Evolutionary conservation across 2,329 filamentous ascomycete species (phyloP).

Genomic region (Neopestalotiopsis sp.): DNA sequence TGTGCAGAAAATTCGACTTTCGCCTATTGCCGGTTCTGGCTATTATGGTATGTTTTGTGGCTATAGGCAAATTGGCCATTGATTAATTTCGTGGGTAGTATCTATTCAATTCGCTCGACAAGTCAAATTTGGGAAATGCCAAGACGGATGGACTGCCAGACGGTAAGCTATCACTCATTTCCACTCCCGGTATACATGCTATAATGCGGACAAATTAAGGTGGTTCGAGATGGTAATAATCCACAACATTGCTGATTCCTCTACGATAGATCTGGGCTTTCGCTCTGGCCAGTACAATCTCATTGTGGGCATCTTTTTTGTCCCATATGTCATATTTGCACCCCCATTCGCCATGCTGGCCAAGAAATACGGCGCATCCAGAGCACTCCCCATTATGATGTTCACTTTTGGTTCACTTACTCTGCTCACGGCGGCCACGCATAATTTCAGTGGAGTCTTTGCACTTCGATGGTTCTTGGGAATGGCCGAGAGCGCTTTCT

Average conservation of each 20-base stretch:
- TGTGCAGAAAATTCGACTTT: slow-evolving; percentile 61
- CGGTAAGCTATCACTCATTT: slow-evolving; percentile 24
- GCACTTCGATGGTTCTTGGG: slow-evolving; percentile 73
- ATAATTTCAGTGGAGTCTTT: slow-evolving; percentile 70
- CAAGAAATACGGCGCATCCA: slow-evolving; percentile 69
- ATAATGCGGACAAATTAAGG: too few relatives aligned
- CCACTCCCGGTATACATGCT: too few relatives aligned
- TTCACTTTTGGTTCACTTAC: slow-evolving; percentile 70
- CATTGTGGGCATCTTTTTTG: slow-evolving; percentile 73
- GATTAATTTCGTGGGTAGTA: slow-evolving; percentile 31
- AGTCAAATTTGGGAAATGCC: slow-evolving; percentile 61
- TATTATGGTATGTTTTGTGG: slow-evolving; percentile 47
- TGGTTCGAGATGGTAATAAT: not conserved
- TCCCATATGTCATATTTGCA: slow-evolving; percentile 75
- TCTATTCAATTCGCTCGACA: slow-evolving; percentile 54
- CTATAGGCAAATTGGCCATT: not conserved
- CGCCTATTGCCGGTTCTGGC: slow-evolving; percentile 59
- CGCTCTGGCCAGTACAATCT: slow-evolving; percentile 70
- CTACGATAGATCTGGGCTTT: slow-evolving; percentile 59
- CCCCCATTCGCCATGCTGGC: slow-evolving; percentile 70
- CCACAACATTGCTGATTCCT: not conserved
- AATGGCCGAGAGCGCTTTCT: slow-evolving; percentile 72
- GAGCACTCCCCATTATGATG: slow-evolving; percentile 70
- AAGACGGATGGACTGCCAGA: slow-evolving; percentile 51
- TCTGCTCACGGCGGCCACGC: slow-evolving; percentile 58